These are phyloP conservation scores for Emmonsiellopsis sp. DNA, from an alignment of 2,329 filamentous ascomycete species.

Conservation along the genomic window DNA sequence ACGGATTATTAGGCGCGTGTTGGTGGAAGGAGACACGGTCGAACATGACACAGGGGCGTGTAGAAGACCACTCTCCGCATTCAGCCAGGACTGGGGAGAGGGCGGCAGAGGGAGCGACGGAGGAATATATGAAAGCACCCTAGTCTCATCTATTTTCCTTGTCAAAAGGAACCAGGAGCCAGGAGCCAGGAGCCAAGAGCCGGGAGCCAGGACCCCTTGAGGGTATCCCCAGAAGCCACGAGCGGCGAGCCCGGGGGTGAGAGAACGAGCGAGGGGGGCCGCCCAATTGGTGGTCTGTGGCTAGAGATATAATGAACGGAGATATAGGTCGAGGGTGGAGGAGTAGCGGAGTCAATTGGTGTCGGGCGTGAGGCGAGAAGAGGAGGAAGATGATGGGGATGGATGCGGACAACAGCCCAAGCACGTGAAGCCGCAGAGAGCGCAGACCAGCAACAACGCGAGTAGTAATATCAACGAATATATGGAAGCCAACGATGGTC, in stretches of 20 bases:
- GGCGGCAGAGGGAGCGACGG: neutral
- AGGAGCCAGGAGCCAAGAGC: neutral
- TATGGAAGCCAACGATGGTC: too few species aligned
- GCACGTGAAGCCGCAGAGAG: too few species aligned
- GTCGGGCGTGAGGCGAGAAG: too few species aligned
- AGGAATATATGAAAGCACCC: constrained; percentile 1
- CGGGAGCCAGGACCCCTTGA: neutral
- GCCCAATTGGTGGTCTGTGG: too few species aligned
- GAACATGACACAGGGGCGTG: constrained; percentile 4
- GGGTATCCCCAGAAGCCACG: neutral
- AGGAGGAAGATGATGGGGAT: too few species aligned
- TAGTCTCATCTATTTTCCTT: neutral
- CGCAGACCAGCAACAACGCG: too few species aligned
- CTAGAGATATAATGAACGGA: too few species aligned
- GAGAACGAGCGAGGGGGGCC: neutral
- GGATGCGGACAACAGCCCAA: too few species aligned
- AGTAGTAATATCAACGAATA: too few species aligned
- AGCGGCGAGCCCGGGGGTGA: neutral
- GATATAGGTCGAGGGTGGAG: too few species aligned
- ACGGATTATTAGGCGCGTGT: constrained; percentile 1
- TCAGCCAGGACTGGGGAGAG: constrained; percentile 9
- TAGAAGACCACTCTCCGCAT: constrained; percentile 8
- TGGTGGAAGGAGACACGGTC: neutral
- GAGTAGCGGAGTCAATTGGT: too few species aligned
- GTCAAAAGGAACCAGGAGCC: neutral